These are phyloP conservation scores for Alternaria sp. DNA, from an alignment of 2,329 filamentous ascomycete genomes.

Conservation along the genomic window DNA sequence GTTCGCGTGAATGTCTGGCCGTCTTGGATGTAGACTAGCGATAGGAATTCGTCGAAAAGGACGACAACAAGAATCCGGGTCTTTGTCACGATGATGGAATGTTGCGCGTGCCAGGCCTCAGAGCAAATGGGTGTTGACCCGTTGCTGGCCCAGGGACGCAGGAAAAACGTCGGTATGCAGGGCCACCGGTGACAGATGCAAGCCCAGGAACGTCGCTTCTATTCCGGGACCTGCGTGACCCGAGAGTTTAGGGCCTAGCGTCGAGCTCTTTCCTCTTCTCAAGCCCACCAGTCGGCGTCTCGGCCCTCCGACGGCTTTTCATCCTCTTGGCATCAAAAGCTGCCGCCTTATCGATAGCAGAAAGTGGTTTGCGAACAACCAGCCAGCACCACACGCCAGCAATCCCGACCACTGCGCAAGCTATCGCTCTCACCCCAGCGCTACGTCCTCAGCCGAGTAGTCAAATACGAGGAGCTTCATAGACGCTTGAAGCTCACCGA, in stretches of 20 bases:
- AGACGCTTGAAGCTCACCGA: not conserved
- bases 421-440: not conserved
- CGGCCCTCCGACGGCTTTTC: not conserved
- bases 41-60: constrained; percentile 27
- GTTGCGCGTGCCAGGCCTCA: not conserved
- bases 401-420: constrained; percentile 8
- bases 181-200: constrained; percentile 11
- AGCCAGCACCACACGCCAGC: constrained; percentile 1
- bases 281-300: not conserved
- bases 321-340: constrained; percentile 18
- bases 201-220: constrained; percentile 16
- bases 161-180: constrained; percentile 18
- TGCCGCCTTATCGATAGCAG: constrained; percentile 14
- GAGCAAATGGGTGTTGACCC: constrained; percentile 1
- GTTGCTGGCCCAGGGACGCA: constrained; percentile 16
- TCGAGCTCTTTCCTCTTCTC: not conserved
- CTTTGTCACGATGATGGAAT: not conserved
- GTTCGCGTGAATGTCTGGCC: constrained; percentile 23
- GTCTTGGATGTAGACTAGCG: constrained; percentile 26
- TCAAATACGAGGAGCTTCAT: not conserved
- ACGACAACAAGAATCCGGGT: constrained; percentile 4
- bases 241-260: constrained; percentile 8
- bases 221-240: constrained; percentile 19
- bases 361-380: constrained; percentile 14
- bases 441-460: not conserved